Evolutionary conservation across 768 basidiomycete genomes (phyloP).

Genomic region (Suillus subluteus): DNA sequence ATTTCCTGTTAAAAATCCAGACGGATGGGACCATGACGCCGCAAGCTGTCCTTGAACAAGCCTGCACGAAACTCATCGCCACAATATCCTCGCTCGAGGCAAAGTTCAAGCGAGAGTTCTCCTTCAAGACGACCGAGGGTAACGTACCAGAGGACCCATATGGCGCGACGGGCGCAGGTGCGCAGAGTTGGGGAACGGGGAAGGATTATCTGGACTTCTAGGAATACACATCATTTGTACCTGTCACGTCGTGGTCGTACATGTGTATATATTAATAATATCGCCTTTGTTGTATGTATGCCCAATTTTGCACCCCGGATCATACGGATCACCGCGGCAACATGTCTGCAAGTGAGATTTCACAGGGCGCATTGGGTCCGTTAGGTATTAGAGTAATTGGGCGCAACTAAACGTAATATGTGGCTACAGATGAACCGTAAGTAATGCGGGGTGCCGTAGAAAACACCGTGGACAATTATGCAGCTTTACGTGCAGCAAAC

Average conservation of each 20-base stretch:
- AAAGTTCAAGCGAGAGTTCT: slow-evolving; percentile 84
- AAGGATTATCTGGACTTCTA: slow-evolving; percentile 62
- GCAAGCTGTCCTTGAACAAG: slow-evolving; percentile 78
- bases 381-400: neutral
- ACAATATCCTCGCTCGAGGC: slow-evolving; percentile 67
- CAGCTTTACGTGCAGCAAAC: slow-evolving; percentile 29
- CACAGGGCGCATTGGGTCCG: neutral
- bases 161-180: slow-evolving; percentile 45
- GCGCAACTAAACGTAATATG: neutral
- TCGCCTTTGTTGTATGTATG: neutral
- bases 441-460: neutral
- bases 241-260: slow-evolving; percentile 2
- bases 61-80: slow-evolving; percentile 80
- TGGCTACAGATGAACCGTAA: neutral
- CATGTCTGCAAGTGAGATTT: neutral
- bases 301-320: neutral
- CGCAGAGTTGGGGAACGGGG: slow-evolving; percentile 48
- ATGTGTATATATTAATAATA: neutral
- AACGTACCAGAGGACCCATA: slow-evolving; percentile 52
- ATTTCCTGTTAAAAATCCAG: slow-evolving; percentile 94
- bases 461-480: slow-evolving; percentile 4
- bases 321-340: slow-evolving; percentile 7
- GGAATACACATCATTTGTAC: slow-evolving; percentile 10
- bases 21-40: slow-evolving; percentile 89
- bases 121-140: slow-evolving; percentile 73